phyloP scores from a whole-genome alignment of 192 early-diverging fungal genomes.

The Obelidium mucronatum region DNA sequence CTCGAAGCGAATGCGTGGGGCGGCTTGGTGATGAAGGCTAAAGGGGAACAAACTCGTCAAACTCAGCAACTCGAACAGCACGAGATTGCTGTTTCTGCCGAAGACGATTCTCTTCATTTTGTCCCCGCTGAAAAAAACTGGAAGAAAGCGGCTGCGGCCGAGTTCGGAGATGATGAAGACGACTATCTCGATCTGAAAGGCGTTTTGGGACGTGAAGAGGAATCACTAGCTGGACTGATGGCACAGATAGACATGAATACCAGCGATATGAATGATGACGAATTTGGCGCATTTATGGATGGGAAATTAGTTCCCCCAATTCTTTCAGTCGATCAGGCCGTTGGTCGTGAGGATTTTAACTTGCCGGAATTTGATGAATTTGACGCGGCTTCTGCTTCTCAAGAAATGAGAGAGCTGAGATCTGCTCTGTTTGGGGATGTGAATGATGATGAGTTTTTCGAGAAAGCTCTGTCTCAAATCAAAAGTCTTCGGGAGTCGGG shows the following conservation, averaged over 20 bases:
- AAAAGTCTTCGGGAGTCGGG: constrained; percentile 22
- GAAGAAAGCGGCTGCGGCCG: constrained; percentile 12
- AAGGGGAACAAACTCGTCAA: neutral
- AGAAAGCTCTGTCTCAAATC: constrained; percentile 24
- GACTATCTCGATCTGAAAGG: constrained; percentile 17
- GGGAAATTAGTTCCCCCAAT: no score
- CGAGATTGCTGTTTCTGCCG: neutral
- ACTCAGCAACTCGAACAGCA: neutral
- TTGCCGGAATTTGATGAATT: constrained; percentile 23
- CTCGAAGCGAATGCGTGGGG: constrained; percentile 29
- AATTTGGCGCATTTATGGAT: neutral
- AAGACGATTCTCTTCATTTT: neutral
- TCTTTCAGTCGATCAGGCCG: neutral
- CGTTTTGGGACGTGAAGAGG: neutral
- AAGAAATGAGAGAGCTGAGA: constrained; percentile 21
- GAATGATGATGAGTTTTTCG: constrained; percentile 35
- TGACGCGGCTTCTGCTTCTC: neutral
- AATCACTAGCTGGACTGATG: neutral
- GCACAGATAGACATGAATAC: neutral
- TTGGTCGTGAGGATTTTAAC: constrained; percentile 22
- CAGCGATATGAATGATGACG: constrained; percentile 5
- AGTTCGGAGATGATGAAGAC: constrained; percentile 15
- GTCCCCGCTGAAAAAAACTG: neutral
- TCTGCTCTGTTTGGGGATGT: constrained; percentile 18
- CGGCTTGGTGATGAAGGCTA: constrained; percentile 1